These are phyloP conservation scores for Apophysomyces variabilis DNA, from an alignment of 371 early-diverging fungal genomes.

Conservation along the genomic window DNA sequence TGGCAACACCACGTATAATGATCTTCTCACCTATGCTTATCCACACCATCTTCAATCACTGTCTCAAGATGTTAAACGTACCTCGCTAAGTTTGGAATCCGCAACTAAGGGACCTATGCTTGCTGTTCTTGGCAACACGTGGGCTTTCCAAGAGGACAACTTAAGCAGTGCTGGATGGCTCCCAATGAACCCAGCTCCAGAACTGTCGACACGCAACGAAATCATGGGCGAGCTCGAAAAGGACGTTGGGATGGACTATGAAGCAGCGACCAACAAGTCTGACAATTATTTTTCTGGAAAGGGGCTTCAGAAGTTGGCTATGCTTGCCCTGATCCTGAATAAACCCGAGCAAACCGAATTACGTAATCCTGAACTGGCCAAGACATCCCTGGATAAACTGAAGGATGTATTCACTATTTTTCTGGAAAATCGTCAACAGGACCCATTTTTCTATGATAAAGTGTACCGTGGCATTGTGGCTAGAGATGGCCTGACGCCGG, in stretches of 20 bases:
- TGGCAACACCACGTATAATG: slow-evolving; percentile 29
- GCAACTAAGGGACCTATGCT: slow-evolving; percentile 71
- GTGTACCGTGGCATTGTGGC: slow-evolving; percentile 71
- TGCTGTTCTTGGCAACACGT: slow-evolving; percentile 62
- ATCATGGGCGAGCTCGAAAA: slow-evolving; percentile 38
- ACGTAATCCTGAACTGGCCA: slow-evolving; percentile 42
- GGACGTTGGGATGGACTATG: slow-evolving; percentile 53
- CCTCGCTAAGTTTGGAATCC: slow-evolving; percentile 39
- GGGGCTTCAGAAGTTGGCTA: slow-evolving; percentile 67
- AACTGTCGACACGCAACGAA: slow-evolving; percentile 34
- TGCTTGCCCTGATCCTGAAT: slow-evolving; percentile 63
- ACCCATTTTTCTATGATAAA: slow-evolving; percentile 68
- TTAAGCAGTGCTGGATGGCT: slow-evolving; percentile 38
- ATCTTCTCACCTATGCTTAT: slow-evolving; percentile 52
- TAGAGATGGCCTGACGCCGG: slow-evolving; percentile 44
- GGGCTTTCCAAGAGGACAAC: slow-evolving; percentile 60
- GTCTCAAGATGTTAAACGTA: slow-evolving; percentile 19
- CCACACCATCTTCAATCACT: slow-evolving; percentile 61
- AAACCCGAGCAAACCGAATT: slow-evolving; percentile 53
- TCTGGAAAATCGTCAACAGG: slow-evolving; percentile 55
- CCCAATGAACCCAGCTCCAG: slow-evolving; percentile 42
- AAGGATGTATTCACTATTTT: slow-evolving; percentile 59
- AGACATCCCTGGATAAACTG: slow-evolving; percentile 43
- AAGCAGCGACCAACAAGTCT: slow-evolving; percentile 34
- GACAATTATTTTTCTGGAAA: slow-evolving; percentile 82